Evolutionary conservation across 148 eudicot genomes (phyloP).

Genomic region (Pharnaceum exiguum): DNA sequence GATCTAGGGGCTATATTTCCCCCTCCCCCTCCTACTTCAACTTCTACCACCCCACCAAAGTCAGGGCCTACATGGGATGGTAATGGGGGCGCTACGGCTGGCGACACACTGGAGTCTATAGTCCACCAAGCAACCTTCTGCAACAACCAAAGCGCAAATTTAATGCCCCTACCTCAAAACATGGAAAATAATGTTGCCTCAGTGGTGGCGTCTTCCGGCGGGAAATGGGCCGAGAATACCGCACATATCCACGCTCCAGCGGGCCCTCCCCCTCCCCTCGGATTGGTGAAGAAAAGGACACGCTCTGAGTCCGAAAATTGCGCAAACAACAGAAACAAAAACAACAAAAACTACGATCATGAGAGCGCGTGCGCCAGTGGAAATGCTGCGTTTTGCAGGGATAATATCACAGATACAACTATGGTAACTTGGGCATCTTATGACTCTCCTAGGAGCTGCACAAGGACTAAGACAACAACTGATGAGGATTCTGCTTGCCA

Average conservation of each 20-base stretch:
- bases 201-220: conserved; percentile 33
- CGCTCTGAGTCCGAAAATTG: conserved; percentile 33
- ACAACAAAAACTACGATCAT: conserved; percentile 8
- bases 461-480: conserved; percentile 42
- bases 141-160: conserved; percentile 22
- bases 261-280: conserved; percentile 16
- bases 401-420: conserved; percentile 35
- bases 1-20: conserved; percentile 46
- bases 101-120: conserved; percentile 73
- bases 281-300: conserved; percentile 32
- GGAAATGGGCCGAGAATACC: conserved; percentile 30
- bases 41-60: conserved; percentile 21
- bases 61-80: conserved; percentile 38
- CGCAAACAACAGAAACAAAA: neutral
- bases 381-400: conserved; percentile 40
- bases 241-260: conserved; percentile 7
- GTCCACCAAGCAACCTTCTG: conserved; percentile 58
- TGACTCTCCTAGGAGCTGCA: conserved; percentile 42
- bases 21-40: conserved; percentile 15
- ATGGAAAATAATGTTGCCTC: conserved; percentile 33
- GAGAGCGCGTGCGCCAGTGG: conserved; percentile 56
- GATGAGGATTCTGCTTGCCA: conserved; percentile 69
- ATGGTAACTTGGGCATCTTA: conserved; percentile 62
- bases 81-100: conserved; percentile 18
- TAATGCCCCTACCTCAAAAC: conserved; percentile 13